Evolutionary conservation across 768 basidiomycete species (phyloP).

Genomic region (Hericium alpestre): DNA sequence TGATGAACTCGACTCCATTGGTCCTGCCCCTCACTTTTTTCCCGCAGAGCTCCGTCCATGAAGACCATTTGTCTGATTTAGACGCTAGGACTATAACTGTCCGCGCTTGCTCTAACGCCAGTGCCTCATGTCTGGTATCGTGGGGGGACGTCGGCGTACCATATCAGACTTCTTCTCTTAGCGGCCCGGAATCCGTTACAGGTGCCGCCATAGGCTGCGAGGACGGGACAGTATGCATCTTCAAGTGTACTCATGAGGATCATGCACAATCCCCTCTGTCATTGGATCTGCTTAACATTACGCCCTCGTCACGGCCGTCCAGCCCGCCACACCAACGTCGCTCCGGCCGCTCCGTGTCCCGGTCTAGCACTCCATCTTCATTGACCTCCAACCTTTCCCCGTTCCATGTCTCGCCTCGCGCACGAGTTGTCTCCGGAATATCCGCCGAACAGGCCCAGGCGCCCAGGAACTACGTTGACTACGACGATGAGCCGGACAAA

Average conservation of each 20-base stretch:
- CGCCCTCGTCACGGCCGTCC: constrained; percentile 1
- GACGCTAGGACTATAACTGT: background rate
- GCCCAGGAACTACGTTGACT: constrained; percentile 70
- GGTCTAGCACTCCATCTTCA: constrained; percentile 4
- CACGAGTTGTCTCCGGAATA: constrained; percentile 62
- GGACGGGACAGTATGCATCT: constrained; percentile 27
- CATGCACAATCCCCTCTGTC: background rate
- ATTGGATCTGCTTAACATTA: constrained; percentile 4
- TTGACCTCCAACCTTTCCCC: constrained; percentile 24
- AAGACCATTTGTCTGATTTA: background rate
- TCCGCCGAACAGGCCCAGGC: constrained; percentile 65
- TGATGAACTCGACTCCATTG: background rate
- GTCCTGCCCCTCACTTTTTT: background rate
- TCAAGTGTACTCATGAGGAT: constrained; percentile 11
- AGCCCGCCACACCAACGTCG: constrained; percentile 2
- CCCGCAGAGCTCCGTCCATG: background rate
- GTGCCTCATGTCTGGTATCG: background rate
- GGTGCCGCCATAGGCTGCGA: constrained; percentile 25
- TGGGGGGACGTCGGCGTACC: background rate
- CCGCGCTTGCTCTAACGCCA: background rate
- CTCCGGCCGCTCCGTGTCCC: constrained; percentile 6
- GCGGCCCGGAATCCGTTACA: constrained; percentile 1
- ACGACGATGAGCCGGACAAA: constrained; percentile 69
- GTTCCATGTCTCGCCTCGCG: constrained; percentile 44
- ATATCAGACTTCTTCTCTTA: background rate